A percentile compares a stretch with the other conserved stretches of the same genome.
These are phyloP conservation scores for Morella rubra DNA, from an alignment of 306 rosid genomes.

Conservation along the genomic window DNA sequence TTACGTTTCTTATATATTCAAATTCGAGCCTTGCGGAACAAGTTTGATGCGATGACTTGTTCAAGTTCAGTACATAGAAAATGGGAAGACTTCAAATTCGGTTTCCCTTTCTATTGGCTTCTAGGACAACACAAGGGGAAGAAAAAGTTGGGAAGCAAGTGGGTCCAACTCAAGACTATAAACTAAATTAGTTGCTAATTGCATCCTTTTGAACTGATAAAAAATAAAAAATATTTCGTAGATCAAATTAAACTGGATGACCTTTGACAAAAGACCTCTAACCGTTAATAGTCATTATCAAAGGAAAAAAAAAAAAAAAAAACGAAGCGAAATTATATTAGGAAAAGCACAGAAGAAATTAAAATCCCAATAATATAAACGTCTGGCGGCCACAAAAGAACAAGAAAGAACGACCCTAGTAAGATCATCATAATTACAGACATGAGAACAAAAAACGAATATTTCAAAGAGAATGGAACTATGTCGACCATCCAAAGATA, in stretches of 20 bases:
- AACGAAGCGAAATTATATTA: not conserved
- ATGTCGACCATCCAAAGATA: constrained; percentile 14
- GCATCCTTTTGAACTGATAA: not conserved
- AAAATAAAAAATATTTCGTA: not conserved
- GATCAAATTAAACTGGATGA: too few species aligned
- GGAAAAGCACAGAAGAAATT: not conserved
- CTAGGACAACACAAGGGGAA: not conserved
- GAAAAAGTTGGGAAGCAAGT: not conserved
- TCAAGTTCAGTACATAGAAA: not conserved
- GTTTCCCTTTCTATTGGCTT: not conserved
- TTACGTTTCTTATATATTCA: not conserved
- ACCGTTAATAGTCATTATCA: constrained; percentile 33
- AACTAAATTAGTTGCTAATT: constrained; percentile 6
- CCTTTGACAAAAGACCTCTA: not conserved
- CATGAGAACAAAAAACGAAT: constrained; percentile 31
- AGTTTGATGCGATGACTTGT: not conserved
- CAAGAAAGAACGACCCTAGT: constrained; percentile 10
- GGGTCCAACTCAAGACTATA: not conserved
- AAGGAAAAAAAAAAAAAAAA: constrained; percentile 9
- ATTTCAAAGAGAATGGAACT: constrained; percentile 19
- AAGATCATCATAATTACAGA: not conserved
- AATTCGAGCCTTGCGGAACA: not conserved
- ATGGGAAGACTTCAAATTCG: constrained; percentile 8
- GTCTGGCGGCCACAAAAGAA: constrained; percentile 27
- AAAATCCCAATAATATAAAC: constrained; percentile 15